Evolutionary conservation across 352 stramenopile genomes (phyloP), one percentile per base, ranked within the genome.

Genomic region (Pythium insidiosum): DNA sequence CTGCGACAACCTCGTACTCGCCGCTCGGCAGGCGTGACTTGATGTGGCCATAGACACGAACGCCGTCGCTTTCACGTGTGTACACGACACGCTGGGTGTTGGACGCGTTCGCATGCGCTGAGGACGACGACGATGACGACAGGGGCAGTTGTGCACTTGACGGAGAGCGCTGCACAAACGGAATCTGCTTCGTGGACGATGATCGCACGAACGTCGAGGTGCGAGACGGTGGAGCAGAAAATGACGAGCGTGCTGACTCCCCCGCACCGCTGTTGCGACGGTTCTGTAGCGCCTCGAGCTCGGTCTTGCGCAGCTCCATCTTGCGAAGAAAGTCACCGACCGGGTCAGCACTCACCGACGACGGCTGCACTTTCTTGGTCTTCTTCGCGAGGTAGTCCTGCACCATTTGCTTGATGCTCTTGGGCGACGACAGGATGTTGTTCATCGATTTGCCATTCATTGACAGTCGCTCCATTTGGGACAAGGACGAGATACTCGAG

Each of bases 281-380:
- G 31, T 42, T 49, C 24, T 22, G 42, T 23, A 23, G 29, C 6
- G 33, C 41, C n/a, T n/a, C 5, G 13, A 62, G 41, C 18, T 62
- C 42, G n/a, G 52, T 43, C 33, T 40, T 22, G 11, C 45, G 41
- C 10, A 53, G 31, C 26, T 56, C 53, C 53, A 62, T 62, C 36
- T 56, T 62, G 10, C 47, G 47, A 16, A 62, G 53, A 7, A 49
- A 29, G 20, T 62, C 53, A 20, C 47, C 50, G 24, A 62, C 18
- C 2, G 53, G 53, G 16, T 62, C 53, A 11, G 29, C 53, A 19
- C 35, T 47, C 1, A 60, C 43, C 0, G 54, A 49, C 4, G 68
- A 61, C 20, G 72, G 75, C 29, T 82, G 66, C 13, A 88, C 70
- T 38, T 85, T 88, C 35, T 79, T 84, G 23, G 62, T 85, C 19